Evolutionary conservation across 768 basidiomycete species (phyloP).

Genomic region (Mycena galericulata): DNA sequence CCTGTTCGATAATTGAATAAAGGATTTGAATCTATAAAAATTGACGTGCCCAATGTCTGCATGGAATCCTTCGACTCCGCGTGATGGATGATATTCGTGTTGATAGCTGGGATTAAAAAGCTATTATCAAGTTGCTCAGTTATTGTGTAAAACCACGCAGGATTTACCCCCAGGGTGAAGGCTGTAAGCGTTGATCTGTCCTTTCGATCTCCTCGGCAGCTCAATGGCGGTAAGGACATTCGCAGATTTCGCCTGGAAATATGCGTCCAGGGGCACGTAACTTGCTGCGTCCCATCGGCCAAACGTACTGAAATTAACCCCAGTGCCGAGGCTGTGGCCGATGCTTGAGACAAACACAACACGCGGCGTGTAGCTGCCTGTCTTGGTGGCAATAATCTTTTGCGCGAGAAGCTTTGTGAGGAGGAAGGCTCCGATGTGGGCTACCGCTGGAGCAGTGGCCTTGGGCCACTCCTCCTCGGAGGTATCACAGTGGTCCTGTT

Average conservation of each 20-base stretch:
- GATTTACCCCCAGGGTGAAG: constrained; percentile 14
- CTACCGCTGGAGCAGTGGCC: no score
- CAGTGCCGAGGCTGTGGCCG: not conserved
- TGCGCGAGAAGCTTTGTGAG: no score
- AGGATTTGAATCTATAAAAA: not conserved
- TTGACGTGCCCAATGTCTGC: not conserved
- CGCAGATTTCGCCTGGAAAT: not conserved
- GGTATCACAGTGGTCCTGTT: no score
- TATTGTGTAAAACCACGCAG: not conserved
- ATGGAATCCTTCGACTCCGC: not conserved
- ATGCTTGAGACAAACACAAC: not conserved
- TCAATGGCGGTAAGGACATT: not conserved
- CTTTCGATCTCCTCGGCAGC: not conserved
- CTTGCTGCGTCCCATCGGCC: not conserved
- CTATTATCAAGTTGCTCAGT: not conserved
- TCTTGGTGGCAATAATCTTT: no score
- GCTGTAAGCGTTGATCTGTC: not conserved
- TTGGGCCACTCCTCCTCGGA: no score
- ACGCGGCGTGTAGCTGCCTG: no score
- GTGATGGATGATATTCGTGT: not conserved
- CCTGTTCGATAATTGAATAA: not conserved
- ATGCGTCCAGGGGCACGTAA: not conserved
- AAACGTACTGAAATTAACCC: not conserved
- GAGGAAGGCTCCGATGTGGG: no score
- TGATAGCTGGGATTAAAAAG: not conserved